A percentile compares a stretch with the other conserved stretches of the same genome.
Evolutionary conservation across 2,329 filamentous ascomycete species (phyloP).

Genomic region (Beauveria pseudobassiana): DNA sequence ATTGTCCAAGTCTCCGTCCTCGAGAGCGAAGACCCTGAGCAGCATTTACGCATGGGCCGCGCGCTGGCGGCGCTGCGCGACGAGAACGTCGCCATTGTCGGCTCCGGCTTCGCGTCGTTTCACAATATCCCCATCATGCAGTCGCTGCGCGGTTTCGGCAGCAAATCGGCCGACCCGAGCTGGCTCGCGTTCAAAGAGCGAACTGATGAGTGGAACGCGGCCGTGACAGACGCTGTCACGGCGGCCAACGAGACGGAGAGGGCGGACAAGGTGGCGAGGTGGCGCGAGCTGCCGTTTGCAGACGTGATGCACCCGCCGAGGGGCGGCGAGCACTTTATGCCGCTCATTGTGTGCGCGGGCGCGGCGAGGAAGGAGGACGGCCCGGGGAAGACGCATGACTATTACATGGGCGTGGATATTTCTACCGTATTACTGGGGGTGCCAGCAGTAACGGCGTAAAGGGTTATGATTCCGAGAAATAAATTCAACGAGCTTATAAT

Average conservation of each 20-base stretch:
- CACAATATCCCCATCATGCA: conserved; percentile 47
- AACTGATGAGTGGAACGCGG: conserved; percentile 37
- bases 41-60: conserved; percentile 44
- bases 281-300: conserved; percentile 40
- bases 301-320: conserved; percentile 46
- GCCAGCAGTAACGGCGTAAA: conserved; percentile 16
- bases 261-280: conserved; percentile 33
- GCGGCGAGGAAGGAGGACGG: conserved; percentile 34
- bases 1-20: conserved; percentile 52
- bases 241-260: conserved; percentile 28
- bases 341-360: conserved; percentile 48
- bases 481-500: no score
- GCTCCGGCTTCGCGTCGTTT: conserved; percentile 52
- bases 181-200: conserved; percentile 19
- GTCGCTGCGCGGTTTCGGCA: conserved; percentile 15
- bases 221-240: conserved; percentile 33
- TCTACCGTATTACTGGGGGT: conserved; percentile 50
- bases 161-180: background rate
- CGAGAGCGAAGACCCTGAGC: conserved; percentile 38
- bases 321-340: conserved; percentile 53
- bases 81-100: conserved; percentile 49
- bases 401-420: conserved; percentile 41
- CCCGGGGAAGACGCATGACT: conserved; percentile 38
- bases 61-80: conserved; percentile 43
- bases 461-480: background rate